Percentiles rank a stretch among this genome's conserved stretches.
Conservation (phyloP, 2,329 filamentous ascomycete species). For the Neofusicoccum laricinum region DNA sequence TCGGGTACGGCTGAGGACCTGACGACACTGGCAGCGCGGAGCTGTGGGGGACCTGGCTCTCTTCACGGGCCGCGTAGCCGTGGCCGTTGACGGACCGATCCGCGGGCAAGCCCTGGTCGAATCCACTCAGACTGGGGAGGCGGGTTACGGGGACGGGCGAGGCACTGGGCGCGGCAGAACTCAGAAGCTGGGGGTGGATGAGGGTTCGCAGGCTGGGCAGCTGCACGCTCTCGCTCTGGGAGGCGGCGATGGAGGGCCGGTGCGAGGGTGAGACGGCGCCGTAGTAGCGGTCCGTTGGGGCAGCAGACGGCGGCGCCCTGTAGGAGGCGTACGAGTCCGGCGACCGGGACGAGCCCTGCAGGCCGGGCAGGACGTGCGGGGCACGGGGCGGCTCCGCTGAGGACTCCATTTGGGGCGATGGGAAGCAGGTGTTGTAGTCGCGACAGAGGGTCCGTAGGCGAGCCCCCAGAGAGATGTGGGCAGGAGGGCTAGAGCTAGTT, state of each 20-base stretch:
- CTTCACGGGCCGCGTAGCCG: slow-evolving; percentile 35
- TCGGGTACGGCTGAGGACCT: slow-evolving; percentile 28
- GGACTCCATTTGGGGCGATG: neutral
- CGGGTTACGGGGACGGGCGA: slow-evolving; percentile 6
- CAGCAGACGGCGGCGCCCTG: neutral
- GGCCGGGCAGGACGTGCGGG: neutral
- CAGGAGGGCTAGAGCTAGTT: slow-evolving; percentile 14
- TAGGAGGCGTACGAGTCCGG: slow-evolving; percentile 5
- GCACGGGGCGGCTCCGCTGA: neutral
- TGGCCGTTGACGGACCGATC: slow-evolving; percentile 29
- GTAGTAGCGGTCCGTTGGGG: slow-evolving; percentile 17
- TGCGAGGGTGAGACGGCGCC: slow-evolving; percentile 24
- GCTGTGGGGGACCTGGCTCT: slow-evolving; percentile 32
- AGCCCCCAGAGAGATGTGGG: neutral
- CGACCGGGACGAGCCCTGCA: neutral
- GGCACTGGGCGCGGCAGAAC: slow-evolving; percentile 28
- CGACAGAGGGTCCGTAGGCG: neutral
- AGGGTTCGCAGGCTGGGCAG: slow-evolving; percentile 38
- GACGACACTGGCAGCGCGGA: slow-evolving; percentile 24
- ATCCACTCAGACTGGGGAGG: slow-evolving; percentile 22
- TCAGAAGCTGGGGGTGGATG: slow-evolving; percentile 34
- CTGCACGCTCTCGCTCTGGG: slow-evolving; percentile 20
- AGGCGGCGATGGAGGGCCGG: slow-evolving; percentile 17
- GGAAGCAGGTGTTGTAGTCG: neutral
- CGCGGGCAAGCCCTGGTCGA: slow-evolving; percentile 23